Base-by-base conservation (phyloP, 352 stramenopile species). In the Pythium insidiosum region DNA sequence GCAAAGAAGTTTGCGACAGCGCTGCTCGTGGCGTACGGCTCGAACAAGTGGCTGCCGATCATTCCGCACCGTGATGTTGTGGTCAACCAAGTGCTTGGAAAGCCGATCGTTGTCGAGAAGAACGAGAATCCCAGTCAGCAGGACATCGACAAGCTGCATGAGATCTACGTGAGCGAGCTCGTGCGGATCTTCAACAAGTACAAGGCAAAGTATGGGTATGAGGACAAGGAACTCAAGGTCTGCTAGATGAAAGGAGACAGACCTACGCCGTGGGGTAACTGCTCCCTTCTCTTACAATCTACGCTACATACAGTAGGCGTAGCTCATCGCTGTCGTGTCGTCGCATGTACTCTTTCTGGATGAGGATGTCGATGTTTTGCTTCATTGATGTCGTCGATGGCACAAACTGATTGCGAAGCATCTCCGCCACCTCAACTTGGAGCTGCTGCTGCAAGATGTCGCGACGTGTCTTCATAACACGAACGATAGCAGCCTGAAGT, bases 321-420 rank as follows among this genome's bases (percentile, higher is more conserved):
- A 64, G 58, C 22, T 76, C 44, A 38, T 85, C 66, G 13, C 55
- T 64, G 10, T 88, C 74, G 48, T 87, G 73, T 26, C 73, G 78
- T 18, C 70, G 68, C 20, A 90, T 28, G 28, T 88, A 93, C 28
- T 93, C 81, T 55, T 93, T 93, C 42, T 90, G 67, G 19, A 93
- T 77, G 10, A 93, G 62, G 36, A 91, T 84, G 22, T 88, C 72
- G 19, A 93, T 54, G 45, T 93, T 93, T 25, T 83, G 71, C 49
- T 88, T 84, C 40, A 93, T 67, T 19, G 63, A 60, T 0, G 57
- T 63, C 0, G 53, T 24, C 1, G 71, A 73, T 9, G 81, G 81
- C 9, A 86, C 78, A 38, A 93, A 93, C 36, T 89, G 81, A 31
- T 69, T 70, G 15, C 51, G 56, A 11, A 93, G 63, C 67, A 93